phyloP scores from a whole-genome alignment of 2,329 filamentous ascomycete species.

The Orbilia javanica region DNA sequence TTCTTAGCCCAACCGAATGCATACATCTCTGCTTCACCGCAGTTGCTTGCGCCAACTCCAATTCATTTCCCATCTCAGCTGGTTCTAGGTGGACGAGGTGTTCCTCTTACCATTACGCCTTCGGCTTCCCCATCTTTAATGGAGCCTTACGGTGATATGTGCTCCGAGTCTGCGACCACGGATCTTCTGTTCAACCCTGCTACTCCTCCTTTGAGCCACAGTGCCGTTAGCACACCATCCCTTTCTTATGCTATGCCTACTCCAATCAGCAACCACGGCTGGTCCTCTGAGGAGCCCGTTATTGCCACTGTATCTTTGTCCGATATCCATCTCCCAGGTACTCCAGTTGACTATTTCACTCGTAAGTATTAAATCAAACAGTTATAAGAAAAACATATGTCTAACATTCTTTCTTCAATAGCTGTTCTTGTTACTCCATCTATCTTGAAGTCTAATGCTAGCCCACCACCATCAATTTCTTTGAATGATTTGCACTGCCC shows the following conservation, averaged over 20 bases:
- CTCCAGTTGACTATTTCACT: constrained; percentile 60
- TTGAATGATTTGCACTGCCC: constrained; percentile 60
- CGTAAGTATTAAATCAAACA: constrained; percentile 40
- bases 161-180: constrained; percentile 55
- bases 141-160: constrained; percentile 58
- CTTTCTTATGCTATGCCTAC: constrained; percentile 58
- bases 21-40: constrained; percentile 58
- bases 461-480: constrained; percentile 60
- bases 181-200: constrained; percentile 56
- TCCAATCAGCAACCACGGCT: constrained; percentile 56
- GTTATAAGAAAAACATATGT: constrained; percentile 20
- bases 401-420: constrained; percentile 55
- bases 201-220: constrained; percentile 56
- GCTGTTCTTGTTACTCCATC: constrained; percentile 59
- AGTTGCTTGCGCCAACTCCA: constrained; percentile 58
- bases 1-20: constrained; percentile 62
- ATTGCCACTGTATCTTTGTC: constrained; percentile 61
- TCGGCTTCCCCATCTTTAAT: constrained; percentile 57
- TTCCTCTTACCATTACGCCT: constrained; percentile 58
- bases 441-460: constrained; percentile 60
- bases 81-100: constrained; percentile 59
- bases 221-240: constrained; percentile 55
- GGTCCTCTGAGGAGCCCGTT: constrained; percentile 52
- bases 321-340: constrained; percentile 61
- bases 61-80: constrained; percentile 58